A percentile compares a stretch with the other conserved stretches of the same genome.
These are phyloP conservation scores for Rhododendron vialii DNA, from an alignment of 148 eudicot species.

Conservation along the genomic window DNA sequence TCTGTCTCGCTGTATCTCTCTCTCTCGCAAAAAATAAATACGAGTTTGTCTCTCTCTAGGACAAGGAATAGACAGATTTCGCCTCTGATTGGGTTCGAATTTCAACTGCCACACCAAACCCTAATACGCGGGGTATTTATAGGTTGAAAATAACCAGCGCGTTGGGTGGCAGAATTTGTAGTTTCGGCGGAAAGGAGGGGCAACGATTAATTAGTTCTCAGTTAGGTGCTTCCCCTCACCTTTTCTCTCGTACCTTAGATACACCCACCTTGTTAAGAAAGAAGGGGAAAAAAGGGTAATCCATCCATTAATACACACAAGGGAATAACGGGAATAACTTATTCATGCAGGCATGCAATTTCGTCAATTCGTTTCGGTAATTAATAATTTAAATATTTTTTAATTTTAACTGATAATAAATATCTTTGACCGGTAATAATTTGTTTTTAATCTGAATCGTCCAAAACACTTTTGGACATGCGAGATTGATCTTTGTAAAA, in stretches of 20 bases:
- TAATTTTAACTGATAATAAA: too few species aligned
- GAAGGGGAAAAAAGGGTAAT: too few species aligned
- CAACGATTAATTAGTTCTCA: background rate
- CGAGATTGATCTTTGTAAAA: too few species aligned
- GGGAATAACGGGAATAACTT: too few species aligned
- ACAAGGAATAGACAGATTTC: conserved; percentile 5
- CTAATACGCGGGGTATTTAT: background rate
- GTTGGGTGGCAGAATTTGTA: background rate
- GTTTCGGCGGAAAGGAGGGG: background rate
- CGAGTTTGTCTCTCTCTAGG: background rate
- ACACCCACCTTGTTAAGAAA: too few species aligned
- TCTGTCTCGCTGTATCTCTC: conserved; percentile 5
- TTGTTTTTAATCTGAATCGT: too few species aligned
- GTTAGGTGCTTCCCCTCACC: background rate
- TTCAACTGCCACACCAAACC: conserved; percentile 6
- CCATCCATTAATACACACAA: too few species aligned
- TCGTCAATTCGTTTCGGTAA: rapidly evolving
- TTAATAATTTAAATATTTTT: too few species aligned
- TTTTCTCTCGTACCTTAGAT: background rate
- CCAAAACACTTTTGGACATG: rapidly evolving
- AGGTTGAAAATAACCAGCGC: background rate
- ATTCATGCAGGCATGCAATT: too few species aligned
- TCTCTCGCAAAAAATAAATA: background rate
- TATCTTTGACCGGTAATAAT: too few species aligned
- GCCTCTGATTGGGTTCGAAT: background rate